phyloP scores from a whole-genome alignment of 1,284 basidiomycete species.

The Tylopilus sp. region DNA sequence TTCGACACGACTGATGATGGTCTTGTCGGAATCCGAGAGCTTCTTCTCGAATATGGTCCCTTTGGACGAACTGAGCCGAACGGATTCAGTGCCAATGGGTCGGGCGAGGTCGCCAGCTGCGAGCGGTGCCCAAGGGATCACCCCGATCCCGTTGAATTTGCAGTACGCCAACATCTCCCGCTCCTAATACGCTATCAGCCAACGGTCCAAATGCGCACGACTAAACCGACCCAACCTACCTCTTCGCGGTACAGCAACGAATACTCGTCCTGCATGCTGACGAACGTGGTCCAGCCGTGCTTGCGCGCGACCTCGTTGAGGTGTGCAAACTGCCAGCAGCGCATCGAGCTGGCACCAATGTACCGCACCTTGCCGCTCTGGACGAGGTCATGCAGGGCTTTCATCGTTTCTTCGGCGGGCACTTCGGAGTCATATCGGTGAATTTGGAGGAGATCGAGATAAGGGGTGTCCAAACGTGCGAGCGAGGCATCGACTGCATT shows the following conservation, averaged over 20 bases:
- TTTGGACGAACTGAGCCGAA: slow-evolving; percentile 32
- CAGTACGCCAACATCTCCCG: slow-evolving; percentile 60
- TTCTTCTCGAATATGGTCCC: slow-evolving; percentile 43
- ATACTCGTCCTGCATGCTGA: slow-evolving; percentile 55
- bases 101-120: slow-evolving; percentile 52
- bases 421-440: slow-evolving; percentile 52
- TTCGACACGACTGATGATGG: slow-evolving; percentile 55
- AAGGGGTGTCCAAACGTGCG: slow-evolving; percentile 52
- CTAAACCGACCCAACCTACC: slow-evolving; percentile 24
- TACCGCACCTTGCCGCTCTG: slow-evolving; percentile 56
- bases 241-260: slow-evolving; percentile 57
- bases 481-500: slow-evolving; percentile 58
- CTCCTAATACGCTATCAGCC: no score
- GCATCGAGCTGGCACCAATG: slow-evolving; percentile 58
- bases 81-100: slow-evolving; percentile 44
- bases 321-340: slow-evolving; percentile 55
- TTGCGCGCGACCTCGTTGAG: slow-evolving; percentile 51
- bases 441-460: slow-evolving; percentile 61
- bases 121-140: slow-evolving; percentile 57
- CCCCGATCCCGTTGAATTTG: slow-evolving; percentile 56
- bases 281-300: slow-evolving; percentile 52
- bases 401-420: slow-evolving; percentile 57
- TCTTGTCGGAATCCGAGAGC: slow-evolving; percentile 42
- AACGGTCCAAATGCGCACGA: not conserved
- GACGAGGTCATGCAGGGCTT: slow-evolving; percentile 57